These are phyloP conservation scores for Cutaneotrichosporon sp. DNA, from an alignment of 1,284 basidiomycete genomes.

Conservation along the genomic window DNA sequence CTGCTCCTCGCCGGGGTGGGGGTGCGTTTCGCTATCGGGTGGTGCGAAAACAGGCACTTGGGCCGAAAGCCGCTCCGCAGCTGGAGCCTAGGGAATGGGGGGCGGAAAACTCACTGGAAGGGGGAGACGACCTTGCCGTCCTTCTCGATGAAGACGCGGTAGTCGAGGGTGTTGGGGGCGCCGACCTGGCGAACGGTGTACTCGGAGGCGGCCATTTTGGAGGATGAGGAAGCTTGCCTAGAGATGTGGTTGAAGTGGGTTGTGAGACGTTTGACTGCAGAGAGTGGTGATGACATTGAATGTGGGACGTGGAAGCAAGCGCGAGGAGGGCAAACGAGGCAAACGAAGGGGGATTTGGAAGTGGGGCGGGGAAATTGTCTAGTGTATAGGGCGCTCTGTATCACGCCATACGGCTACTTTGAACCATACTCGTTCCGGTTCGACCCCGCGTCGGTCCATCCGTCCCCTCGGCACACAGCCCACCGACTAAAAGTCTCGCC, in stretches of 20 bases:
- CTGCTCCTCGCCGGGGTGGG: background rate
- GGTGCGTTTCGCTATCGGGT: background rate
- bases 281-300: slow-evolving; percentile 8
- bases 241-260: slow-evolving; percentile 25
- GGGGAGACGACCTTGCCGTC: slow-evolving; percentile 81
- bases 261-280: slow-evolving; percentile 21
- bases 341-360: background rate
- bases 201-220: slow-evolving; percentile 24
- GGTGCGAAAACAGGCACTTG: slow-evolving; percentile 1
- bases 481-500: too few species aligned
- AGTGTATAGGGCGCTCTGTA: too few species aligned
- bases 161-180: slow-evolving; percentile 62
- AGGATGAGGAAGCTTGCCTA: slow-evolving; percentile 9
- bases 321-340: background rate
- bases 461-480: too few species aligned
- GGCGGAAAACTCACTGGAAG: slow-evolving; percentile 64
- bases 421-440: too few species aligned
- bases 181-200: slow-evolving; percentile 27
- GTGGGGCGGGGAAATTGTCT: background rate
- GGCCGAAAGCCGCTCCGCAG: background rate
- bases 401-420: too few species aligned
- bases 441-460: too few species aligned
- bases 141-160: slow-evolving; percentile 92
- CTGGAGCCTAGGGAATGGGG: background rate
- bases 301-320: background rate